Evolutionary conservation across 805 yeast species (phyloP).

Genomic region (Candida golubevii): DNA sequence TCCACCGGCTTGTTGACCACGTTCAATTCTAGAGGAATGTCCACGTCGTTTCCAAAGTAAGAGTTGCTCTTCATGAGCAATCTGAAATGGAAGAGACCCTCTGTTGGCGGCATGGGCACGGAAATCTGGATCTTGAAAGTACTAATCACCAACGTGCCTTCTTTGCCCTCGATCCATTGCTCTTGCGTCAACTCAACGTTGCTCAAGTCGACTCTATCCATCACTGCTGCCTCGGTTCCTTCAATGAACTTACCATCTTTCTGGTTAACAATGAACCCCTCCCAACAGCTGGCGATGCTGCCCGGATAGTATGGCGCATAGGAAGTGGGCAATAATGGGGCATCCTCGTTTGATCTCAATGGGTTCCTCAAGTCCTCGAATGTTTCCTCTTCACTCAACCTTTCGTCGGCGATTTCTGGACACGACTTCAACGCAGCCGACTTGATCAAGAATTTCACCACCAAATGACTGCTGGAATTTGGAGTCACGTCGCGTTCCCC

Average conservation of each 20-base stretch:
- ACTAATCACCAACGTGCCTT: constrained; percentile 45
- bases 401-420: constrained; percentile 39
- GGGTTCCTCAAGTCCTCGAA: constrained; percentile 73
- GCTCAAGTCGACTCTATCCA: constrained; percentile 49
- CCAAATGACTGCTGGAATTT: constrained; percentile 64
- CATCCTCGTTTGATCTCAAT: constrained; percentile 54
- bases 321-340: constrained; percentile 65
- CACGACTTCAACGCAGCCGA: constrained; percentile 66
- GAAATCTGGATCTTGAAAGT: constrained; percentile 73
- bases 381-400: constrained; percentile 53
- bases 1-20: constrained; percentile 49
- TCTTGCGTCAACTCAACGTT: constrained; percentile 54
- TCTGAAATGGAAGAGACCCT: constrained; percentile 66
- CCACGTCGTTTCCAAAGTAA: constrained; percentile 79
- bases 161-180: constrained; percentile 44
- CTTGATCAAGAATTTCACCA: constrained; percentile 67
- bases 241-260: constrained; percentile 80
- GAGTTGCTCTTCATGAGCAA: constrained; percentile 66
- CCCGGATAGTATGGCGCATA: constrained; percentile 76
- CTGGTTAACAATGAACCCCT: constrained; percentile 64
- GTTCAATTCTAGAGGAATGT: constrained; percentile 64
- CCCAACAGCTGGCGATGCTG: constrained; percentile 49
- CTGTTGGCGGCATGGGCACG: constrained; percentile 71
- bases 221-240: constrained; percentile 44
- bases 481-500: constrained; percentile 74